Evolutionary conservation across 768 basidiomycete genomes (phyloP), one percentile per base, ranked within the genome.

Genomic region (Auricularia heimuer): DNA sequence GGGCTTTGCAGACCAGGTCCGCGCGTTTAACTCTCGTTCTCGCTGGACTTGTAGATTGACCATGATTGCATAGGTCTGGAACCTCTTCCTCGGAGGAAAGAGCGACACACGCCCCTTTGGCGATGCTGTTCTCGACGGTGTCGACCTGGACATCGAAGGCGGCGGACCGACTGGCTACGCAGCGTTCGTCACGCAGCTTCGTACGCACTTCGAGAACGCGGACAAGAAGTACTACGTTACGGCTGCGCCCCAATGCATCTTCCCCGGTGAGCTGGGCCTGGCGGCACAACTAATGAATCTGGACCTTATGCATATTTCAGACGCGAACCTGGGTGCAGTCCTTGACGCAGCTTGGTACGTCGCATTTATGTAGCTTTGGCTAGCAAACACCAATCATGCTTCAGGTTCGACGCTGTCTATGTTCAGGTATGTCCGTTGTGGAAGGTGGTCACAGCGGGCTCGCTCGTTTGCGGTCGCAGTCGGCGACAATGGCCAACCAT

Each of bases 61-160:
- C 85, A 85, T 4, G 83, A 85, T 36, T 82, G 83, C 2, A 78
- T 79, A 42, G 39, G 83, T 91, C 62, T 90, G 89, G 89, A 77
- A 88, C 70, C 66, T 87, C 61, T 89, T 90, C 73, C 75, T 90
- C 35, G 89, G 88, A 7, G 87, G 87, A 14, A 77, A 76, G 1
- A 83, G 81, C 65, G 71, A 71, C 35, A 87, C 82, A 14, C 80
- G 89, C 65, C 89, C 89, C 0, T 91, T 91, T 68, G 89, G 89
- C 34, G 73, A 69, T 29, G 67, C 68, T 37, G n/a, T 62, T 69
- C 45, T 12, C 39, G 34, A 63, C 42, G 77, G 75, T n/a, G 72
- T 89, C 67, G 89, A 91, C 72, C 78, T 91, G 36, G 89, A 90
- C 71, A 87, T 91, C 67, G 88, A 90, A 74, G 82, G 85, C n/a